A percentile compares a stretch with the other conserved stretches of the same genome.
Evolutionary conservation across 768 basidiomycete species (phyloP).

Genomic region (Leccinellum albellum): DNA sequence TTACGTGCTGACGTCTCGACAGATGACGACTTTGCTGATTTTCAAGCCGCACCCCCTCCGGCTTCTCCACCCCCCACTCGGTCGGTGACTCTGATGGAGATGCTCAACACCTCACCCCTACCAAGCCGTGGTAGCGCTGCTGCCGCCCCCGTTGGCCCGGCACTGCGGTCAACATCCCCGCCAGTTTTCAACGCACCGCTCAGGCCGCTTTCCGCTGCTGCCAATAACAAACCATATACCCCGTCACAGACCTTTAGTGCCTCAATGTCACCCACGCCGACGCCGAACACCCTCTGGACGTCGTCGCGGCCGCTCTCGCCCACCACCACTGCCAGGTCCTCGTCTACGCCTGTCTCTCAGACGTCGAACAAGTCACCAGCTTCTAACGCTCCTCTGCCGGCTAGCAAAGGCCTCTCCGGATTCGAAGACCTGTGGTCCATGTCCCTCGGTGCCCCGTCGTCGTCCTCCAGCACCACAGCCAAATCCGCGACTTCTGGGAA

Average conservation of each 20-base stretch:
- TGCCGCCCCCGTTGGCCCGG: neutral
- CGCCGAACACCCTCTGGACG: conserved; percentile 23
- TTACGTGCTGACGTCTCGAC: conserved; percentile 10
- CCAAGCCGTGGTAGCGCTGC: conserved; percentile 9
- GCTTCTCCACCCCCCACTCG: conserved; percentile 33
- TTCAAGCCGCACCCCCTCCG: conserved; percentile 66
- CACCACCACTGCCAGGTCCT: neutral
- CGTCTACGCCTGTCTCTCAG: conserved; percentile 12
- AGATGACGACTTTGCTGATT: conserved; percentile 87
- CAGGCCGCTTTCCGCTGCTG: conserved; percentile 26
- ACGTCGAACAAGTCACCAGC: conserved; percentile 14
- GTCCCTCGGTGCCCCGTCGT: conserved; percentile 52
- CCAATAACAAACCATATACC: conserved; percentile 17
- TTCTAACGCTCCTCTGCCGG: conserved; percentile 18
- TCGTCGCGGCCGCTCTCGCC: conserved; percentile 30
- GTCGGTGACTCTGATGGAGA: conserved; percentile 42
- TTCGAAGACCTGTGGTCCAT: conserved; percentile 91
- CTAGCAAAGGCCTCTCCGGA: conserved; percentile 44
- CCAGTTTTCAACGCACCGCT: conserved; percentile 22
- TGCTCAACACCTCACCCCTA: conserved; percentile 38
- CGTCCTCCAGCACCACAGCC: conserved; percentile 24
- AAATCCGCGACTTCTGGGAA: conserved; percentile 49
- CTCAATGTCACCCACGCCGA: conserved; percentile 13
- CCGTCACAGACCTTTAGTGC: conserved; percentile 16
- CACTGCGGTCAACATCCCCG: conserved; percentile 18